Percentiles rank a stretch among this genome's conserved stretches.
Evolutionary conservation across 148 eudicot genomes (phyloP).

Genomic region (Drosera capensis): DNA sequence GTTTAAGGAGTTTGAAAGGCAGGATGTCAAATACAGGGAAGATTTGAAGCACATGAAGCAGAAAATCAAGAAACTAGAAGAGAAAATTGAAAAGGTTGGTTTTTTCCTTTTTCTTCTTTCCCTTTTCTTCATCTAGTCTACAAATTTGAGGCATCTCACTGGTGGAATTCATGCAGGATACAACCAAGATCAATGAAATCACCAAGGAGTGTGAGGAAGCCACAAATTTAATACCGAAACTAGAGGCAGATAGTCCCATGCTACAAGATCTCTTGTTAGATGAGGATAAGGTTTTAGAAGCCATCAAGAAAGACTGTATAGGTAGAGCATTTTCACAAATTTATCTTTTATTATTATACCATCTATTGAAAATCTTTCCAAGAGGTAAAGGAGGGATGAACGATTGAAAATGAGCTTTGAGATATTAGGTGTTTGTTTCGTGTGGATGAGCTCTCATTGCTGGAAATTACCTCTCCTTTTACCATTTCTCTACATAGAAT

Average conservation of each 20-base stretch:
- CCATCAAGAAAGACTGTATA: constrained; percentile 59
- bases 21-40: constrained; percentile 78
- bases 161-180: constrained; percentile 34
- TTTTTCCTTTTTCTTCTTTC: background rate
- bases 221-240: constrained; percentile 44
- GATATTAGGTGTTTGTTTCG: too few relatives aligned
- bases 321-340: constrained; percentile 29
- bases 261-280: constrained; percentile 53
- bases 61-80: constrained; percentile 77
- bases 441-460: too few relatives aligned
- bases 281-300: constrained; percentile 73
- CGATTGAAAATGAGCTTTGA: too few relatives aligned
- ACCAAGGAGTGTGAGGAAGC: constrained; percentile 54
- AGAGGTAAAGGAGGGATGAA: too few relatives aligned
- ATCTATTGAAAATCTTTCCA: too few relatives aligned
- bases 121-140: too few relatives aligned
- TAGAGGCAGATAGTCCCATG: constrained; percentile 62
- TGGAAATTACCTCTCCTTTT: too few relatives aligned
- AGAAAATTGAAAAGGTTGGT: constrained; percentile 69
- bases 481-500: too few relatives aligned
- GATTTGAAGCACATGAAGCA: constrained; percentile 77
- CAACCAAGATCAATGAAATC: constrained; percentile 43
- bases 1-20: constrained; percentile 93
- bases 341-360: too few relatives aligned
- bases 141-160: too few relatives aligned